Evolutionary conservation across 768 basidiomycete species (phyloP).

Genomic region (Suillus cothurnatus): DNA sequence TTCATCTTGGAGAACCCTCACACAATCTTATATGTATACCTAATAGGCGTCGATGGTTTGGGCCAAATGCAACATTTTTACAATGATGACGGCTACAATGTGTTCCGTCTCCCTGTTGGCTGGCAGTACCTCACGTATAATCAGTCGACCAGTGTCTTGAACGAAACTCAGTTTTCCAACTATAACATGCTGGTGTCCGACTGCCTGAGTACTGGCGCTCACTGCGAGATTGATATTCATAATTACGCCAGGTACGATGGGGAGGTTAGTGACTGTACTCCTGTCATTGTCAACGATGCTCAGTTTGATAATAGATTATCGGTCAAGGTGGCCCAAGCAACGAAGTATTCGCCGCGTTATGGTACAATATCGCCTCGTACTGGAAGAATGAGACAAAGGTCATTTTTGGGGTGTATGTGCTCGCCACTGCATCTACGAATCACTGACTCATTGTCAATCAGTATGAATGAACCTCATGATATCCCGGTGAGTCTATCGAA

Average conservation of each 20-base stretch:
- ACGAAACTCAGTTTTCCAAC: slow-evolving; percentile 45
- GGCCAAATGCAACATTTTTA: slow-evolving; percentile 67
- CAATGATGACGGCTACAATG: slow-evolving; percentile 53
- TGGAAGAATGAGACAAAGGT: slow-evolving; percentile 45
- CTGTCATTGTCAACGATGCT: background rate
- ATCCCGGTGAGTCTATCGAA: slow-evolving; percentile 34
- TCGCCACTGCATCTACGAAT: background rate
- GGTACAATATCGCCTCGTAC: slow-evolving; percentile 53
- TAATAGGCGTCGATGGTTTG: slow-evolving; percentile 16
- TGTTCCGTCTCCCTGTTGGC: slow-evolving; percentile 62
- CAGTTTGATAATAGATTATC: slow-evolving; percentile 42
- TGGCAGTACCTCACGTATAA: slow-evolving; percentile 57
- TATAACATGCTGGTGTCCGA: slow-evolving; percentile 49
- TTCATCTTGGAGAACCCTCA: background rate
- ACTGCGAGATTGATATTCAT: slow-evolving; percentile 59
- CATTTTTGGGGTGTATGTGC: slow-evolving; percentile 51
- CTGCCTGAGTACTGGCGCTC: slow-evolving; percentile 50
- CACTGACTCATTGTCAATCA: slow-evolving; percentile 18
- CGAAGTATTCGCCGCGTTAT: slow-evolving; percentile 54
- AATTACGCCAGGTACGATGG: slow-evolving; percentile 63
- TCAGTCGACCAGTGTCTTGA: slow-evolving; percentile 40
- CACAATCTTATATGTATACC: background rate
- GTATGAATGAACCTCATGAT: slow-evolving; percentile 70
- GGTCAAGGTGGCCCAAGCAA: slow-evolving; percentile 65
- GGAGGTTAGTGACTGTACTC: slow-evolving; percentile 28